phyloP scores from a whole-genome alignment of 352 stramenopile genomes.

The Pythium aquatile region DNA sequence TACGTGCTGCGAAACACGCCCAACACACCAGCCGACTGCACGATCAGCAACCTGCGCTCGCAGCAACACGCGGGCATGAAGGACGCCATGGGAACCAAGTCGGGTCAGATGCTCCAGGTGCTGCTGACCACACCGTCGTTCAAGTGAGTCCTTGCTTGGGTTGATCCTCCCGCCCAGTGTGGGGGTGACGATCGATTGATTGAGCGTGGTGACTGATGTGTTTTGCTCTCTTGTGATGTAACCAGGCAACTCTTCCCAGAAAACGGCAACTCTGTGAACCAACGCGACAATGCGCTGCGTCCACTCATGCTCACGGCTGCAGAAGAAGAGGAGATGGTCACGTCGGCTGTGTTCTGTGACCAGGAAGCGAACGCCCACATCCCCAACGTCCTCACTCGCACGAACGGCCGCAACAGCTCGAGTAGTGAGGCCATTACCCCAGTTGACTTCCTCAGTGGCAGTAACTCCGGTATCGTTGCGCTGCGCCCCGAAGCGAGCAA shows the following conservation, averaged over 20 bases:
- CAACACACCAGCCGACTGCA: conserved; percentile 82
- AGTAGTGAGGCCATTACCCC: conserved; percentile 55
- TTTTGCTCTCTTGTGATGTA: not conserved
- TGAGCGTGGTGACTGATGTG: not conserved
- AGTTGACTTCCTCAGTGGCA: conserved; percentile 62
- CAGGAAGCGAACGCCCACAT: conserved; percentile 64
- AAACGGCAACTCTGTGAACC: conserved; percentile 30
- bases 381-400: conserved; percentile 56
- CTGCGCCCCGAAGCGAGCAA: conserved; percentile 57
- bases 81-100: conserved; percentile 84
- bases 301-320: conserved; percentile 65
- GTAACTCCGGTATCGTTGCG: conserved; percentile 71
- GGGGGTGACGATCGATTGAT: conserved; percentile 1
- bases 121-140: conserved; percentile 81
- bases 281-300: conserved; percentile 36
- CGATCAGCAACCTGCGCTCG: conserved; percentile 77
- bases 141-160: conserved; percentile 39
- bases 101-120: conserved; percentile 80
- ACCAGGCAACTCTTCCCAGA: conserved; percentile 55
- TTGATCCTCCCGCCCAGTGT: not conserved
- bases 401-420: conserved; percentile 21
- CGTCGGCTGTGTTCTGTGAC: conserved; percentile 71
- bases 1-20: conserved; percentile 83
- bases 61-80: conserved; percentile 85
- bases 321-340: conserved; percentile 70